These are phyloP conservation scores for Termitomyces titanicus DNA, from an alignment of 768 basidiomycete species.

Conservation along the genomic window DNA sequence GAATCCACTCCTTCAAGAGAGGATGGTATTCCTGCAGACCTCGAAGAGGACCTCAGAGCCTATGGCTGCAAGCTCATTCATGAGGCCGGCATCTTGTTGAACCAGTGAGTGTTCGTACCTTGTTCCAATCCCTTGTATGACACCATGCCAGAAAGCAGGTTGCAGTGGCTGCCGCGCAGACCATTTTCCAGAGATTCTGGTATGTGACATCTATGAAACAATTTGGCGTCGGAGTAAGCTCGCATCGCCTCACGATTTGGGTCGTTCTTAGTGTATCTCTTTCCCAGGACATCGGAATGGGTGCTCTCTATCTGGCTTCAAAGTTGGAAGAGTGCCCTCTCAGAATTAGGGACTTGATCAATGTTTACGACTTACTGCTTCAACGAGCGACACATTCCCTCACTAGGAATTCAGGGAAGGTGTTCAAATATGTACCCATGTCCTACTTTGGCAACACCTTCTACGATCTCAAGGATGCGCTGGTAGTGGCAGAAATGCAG, in stretches of 20 bases:
- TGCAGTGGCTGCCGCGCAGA: constrained; percentile 94
- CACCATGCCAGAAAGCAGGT: constrained; percentile 76
- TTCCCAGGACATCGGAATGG: constrained; percentile 80
- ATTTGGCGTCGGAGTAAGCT: constrained; percentile 85
- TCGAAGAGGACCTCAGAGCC: constrained; percentile 87
- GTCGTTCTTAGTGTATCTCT: constrained; percentile 4
- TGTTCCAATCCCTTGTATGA: constrained; percentile 1
- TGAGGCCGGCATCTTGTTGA: constrained; percentile 87
- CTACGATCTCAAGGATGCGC: constrained; percentile 91
- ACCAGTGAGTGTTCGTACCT: constrained; percentile 57
- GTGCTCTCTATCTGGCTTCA: constrained; percentile 82
- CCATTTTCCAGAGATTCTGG: constrained; percentile 96
- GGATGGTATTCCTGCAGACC: constrained; percentile 75
- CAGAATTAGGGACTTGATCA: constrained; percentile 91
- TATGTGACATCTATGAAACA: constrained; percentile 93
- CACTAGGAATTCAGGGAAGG: constrained; percentile 26
- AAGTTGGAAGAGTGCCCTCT: constrained; percentile 92
- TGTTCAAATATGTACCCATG: constrained; percentile 78
- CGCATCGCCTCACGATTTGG: constrained; percentile 3
- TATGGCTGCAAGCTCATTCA: constrained; percentile 95
- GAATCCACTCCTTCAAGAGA: constrained; percentile 73
- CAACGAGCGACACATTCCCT: constrained; percentile 63
- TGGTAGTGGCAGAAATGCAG: constrained; percentile 97
- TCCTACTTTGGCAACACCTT: constrained; percentile 86
- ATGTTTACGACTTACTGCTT: constrained; percentile 87